Base-by-base conservation (phyloP, 2,329 filamentous ascomycete genomes). In the Hypoxylon sp. region DNA sequence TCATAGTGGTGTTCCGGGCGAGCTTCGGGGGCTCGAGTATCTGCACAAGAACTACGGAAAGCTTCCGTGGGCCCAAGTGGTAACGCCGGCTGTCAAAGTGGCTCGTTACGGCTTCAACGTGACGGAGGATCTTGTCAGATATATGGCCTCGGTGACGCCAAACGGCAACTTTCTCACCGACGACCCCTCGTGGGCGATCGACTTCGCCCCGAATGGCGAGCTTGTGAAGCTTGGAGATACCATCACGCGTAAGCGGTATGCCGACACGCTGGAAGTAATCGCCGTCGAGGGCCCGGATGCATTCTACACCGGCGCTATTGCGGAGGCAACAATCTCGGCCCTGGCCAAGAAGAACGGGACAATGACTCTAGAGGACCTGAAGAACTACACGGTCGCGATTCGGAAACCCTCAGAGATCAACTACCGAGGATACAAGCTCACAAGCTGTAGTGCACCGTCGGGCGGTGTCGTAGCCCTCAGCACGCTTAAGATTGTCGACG, bases 361-460 rank as follows among this genome's bases (percentile, higher is more conserved):
- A 8, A 96, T 96, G 91, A 93, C 91, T 0, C 71, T 95, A 1
- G 82, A 86, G 0, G 94, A 98, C 74, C 78, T 97, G 24, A 79
- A 80, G 56, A 88, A 91, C 67, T 96, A 96, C 72, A 87, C 83
- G 0, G 75, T 93, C 0, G 82, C 80, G 1, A 79, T 88, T 33
- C 80, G 91, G 13, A 78, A 86, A 13, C 82, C 86, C 0, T 79
- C 84, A 0, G 74, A 82, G 37, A 85, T 89, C 61, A 78, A 81
- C 1, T 91, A 91, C 70, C 81, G 88, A 4, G 89, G 88, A 5
- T 89, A 86, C 72, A 90, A 86, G 62, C 75, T 96, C 26, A 87
- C 85, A 1, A 79, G 81, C 56, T 83, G 83, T 41, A 87, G 84
- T 21, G 89, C 92, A 0, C 92, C 92, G 0, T 88, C 88, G 0